Conservation (phyloP, 202 grass and related monocot genomes). For the Saccharum hybrid region DNA sequence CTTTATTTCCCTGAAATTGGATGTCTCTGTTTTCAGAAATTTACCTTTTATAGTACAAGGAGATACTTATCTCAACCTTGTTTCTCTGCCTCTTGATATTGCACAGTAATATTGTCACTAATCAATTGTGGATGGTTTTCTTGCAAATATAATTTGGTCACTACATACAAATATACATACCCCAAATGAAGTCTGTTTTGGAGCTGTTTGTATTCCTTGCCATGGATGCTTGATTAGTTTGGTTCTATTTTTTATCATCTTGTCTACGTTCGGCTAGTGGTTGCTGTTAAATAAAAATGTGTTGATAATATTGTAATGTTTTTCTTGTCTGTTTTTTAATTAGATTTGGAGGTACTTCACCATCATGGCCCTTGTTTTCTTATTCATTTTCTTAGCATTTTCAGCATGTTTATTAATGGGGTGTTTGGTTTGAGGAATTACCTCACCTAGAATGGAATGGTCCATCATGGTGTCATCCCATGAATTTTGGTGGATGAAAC, state of each 20-base stretch:
- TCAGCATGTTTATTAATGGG: neutral
- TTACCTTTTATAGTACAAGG: neutral
- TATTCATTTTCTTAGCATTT: conserved; percentile 7
- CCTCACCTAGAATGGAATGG: neutral
- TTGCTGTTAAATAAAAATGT: neutral
- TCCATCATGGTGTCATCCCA: neutral
- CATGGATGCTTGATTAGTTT: conserved; percentile 5
- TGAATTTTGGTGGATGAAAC: neutral
- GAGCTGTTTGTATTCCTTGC: neutral
- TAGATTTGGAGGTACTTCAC: neutral
- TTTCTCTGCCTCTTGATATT: neutral
- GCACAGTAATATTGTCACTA: neutral
- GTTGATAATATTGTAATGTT: neutral
- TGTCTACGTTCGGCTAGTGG: too few species aligned
- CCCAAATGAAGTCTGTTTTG: neutral
- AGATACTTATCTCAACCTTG: conserved; percentile 28
- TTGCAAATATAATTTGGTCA: neutral
- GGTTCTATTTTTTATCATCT: conserved; percentile 8
- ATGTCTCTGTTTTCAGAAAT: conserved; percentile 1
- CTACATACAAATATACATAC: neutral
- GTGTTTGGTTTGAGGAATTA: neutral
- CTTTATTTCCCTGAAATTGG: neutral
- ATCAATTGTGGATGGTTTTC: neutral
- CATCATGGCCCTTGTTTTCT: neutral
- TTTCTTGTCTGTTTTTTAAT: conserved; percentile 4